Evolutionary conservation across 441 rosid genomes (phyloP).

Genomic region (Pelargonium citronellum): DNA sequence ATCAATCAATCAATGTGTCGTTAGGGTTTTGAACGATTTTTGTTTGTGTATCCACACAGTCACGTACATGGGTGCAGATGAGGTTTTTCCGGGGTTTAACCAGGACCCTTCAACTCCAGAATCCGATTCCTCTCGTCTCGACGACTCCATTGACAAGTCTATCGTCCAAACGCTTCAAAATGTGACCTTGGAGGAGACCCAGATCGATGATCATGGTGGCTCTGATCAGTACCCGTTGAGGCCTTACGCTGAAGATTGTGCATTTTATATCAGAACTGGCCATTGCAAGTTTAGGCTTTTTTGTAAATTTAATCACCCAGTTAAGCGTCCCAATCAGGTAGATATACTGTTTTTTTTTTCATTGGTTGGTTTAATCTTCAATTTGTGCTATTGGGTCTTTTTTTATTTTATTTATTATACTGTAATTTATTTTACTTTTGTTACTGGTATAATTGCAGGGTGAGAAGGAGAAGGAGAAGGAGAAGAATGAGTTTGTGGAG

Average conservation of each 20-base stretch:
- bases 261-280: conserved; percentile 26
- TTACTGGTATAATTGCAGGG: conserved; percentile 14
- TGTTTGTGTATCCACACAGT: background rate
- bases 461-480: conserved; percentile 13
- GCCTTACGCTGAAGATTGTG: conserved; percentile 27
- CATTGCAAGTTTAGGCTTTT: conserved; percentile 25
- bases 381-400: background rate
- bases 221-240: conserved; percentile 19
- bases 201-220: background rate
- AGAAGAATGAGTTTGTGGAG: conserved; percentile 13
- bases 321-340: conserved; percentile 16
- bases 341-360: background rate
- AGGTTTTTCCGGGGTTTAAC: background rate
- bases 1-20: too few relatives aligned
- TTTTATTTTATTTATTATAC: background rate
- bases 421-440: background rate
- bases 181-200: conserved; percentile 9
- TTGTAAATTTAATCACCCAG: conserved; percentile 34
- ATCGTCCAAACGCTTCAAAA: conserved; percentile 5
- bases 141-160: background rate
- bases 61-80: background rate
- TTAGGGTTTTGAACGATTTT: background rate
- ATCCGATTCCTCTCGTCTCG: background rate
- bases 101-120: background rate
- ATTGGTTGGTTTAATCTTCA: background rate